Evolutionary conservation across 1,284 basidiomycete genomes (phyloP), one percentile per base, ranked within the genome.

Genomic region (Hemileia vastatrix): DNA sequence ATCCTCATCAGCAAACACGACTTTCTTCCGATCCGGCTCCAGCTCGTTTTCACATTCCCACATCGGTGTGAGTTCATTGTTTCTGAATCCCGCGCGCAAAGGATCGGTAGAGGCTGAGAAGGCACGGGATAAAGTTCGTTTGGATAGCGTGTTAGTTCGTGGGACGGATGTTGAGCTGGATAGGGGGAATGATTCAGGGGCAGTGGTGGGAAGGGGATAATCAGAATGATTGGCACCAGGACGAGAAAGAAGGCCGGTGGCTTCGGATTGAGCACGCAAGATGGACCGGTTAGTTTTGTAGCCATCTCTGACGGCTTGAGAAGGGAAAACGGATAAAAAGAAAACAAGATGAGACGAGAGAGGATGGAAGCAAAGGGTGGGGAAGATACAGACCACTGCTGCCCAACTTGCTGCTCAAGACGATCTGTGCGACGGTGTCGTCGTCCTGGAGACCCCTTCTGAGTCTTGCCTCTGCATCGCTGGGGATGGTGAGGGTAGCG

Each of bases 301-400:
- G n/a, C 60, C 60, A 24, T 55, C 44, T 24, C 53, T 54, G 27
- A 62, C 60, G 45, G 60, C 60, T 62, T n/a, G n/a, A n/a, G n/a
- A n/a, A n/a, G n/a, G 27, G 21, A 47, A 1, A 21, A 15, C 11
- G 6, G 8, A n/a, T 6, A 50, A 19, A 43, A 43, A 43, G n/a
- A 43, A 43, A 11, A 43, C n/a, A 2, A 43, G 40, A 43, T 43
- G n/a, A 11, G n/a, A 11, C 11, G 40, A 43, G 40, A 11, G 40
- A 43, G 40, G n/a, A n/a, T 1, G 40, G n/a, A n/a, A 43, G 11
- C 1, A 43, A 43, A n/a, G 40, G 40, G n/a, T 11, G 40, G 40
- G 40, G n/a, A n/a, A n/a, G 40, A 43, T 11, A 43, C 11, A 43
- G n/a, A 43, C n/a, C n/a, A n/a, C n/a, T n/a, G n/a, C n/a, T n/a